Conservation (phyloP, 2,329 filamentous ascomycete species). For the Colletotrichum truncatum region DNA sequence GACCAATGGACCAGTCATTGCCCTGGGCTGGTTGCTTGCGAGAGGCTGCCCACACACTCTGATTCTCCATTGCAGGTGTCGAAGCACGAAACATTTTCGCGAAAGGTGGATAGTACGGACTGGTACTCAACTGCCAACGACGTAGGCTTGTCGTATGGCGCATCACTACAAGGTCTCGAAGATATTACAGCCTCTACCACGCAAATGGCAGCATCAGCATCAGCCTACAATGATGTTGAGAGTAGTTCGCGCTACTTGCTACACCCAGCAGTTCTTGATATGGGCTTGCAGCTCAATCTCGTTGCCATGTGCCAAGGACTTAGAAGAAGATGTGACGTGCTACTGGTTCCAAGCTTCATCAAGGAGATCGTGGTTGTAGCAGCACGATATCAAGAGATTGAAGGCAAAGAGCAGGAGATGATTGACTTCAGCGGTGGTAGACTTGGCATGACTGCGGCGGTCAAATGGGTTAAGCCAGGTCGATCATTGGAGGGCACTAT, state of each 20-base stretch:
- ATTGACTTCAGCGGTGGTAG: no score
- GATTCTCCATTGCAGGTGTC: no score
- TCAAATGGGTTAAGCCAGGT: neutral
- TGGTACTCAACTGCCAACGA: conserved; percentile 1
- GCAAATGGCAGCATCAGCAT: neutral
- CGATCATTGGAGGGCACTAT: neutral
- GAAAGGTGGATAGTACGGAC: neutral
- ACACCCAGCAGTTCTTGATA: neutral
- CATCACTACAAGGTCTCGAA: neutral
- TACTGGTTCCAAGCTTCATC: neutral
- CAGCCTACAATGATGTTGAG: neutral
- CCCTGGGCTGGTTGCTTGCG: neutral
- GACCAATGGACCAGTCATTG: neutral
- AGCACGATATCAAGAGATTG: neutral
- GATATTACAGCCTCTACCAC: neutral
- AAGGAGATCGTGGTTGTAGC: neutral
- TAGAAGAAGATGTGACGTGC: neutral
- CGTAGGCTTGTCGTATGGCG: neutral
- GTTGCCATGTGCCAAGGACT: conserved; percentile 13
- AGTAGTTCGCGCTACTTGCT: neutral
- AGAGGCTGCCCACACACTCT: no score
- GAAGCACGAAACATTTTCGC: neutral
- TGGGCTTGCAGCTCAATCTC: neutral
- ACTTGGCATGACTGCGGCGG: neutral
- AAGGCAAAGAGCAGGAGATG: no score